These are phyloP conservation scores for Apophysomyces variabilis DNA, from an alignment of 371 early-diverging fungal genomes.

Conservation along the genomic window DNA sequence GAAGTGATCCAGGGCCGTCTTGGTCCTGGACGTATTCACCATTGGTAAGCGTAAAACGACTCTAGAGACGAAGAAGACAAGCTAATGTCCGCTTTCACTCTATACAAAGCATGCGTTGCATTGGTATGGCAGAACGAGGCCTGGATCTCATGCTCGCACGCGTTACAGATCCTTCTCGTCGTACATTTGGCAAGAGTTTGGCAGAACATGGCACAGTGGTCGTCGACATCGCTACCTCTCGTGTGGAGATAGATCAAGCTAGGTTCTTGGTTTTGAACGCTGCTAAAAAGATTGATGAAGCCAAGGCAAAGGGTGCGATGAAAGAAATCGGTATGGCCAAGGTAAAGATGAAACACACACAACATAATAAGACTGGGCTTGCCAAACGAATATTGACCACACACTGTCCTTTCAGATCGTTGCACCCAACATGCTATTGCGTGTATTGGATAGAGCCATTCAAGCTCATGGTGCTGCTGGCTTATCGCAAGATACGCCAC, in stretches of 20 bases:
- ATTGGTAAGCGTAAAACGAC: slow-evolving; percentile 47
- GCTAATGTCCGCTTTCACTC: too few species aligned
- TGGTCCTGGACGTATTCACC: slow-evolving; percentile 86
- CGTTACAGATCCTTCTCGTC: slow-evolving; percentile 82
- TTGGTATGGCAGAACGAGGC: slow-evolving; percentile 94
- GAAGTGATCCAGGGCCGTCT: slow-evolving; percentile 96
- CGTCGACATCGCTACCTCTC: slow-evolving; percentile 80
- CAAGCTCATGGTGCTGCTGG: slow-evolving; percentile 94
- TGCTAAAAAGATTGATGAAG: slow-evolving; percentile 87
- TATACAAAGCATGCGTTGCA: slow-evolving; percentile 85
- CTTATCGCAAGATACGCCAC: slow-evolving; percentile 82
- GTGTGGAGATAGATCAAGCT: slow-evolving; percentile 91
- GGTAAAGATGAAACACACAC: slow-evolving; percentile 44
- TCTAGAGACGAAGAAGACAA: too few species aligned
- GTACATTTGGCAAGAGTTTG: slow-evolving; percentile 85
- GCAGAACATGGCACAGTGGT: slow-evolving; percentile 83
- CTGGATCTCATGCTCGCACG: slow-evolving; percentile 85
- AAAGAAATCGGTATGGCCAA: slow-evolving; percentile 96
- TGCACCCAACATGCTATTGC: slow-evolving; percentile 79
- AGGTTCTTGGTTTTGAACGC: slow-evolving; percentile 90
- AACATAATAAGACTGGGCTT: neutral
- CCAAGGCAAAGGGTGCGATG: slow-evolving; percentile 86
- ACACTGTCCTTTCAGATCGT: slow-evolving; percentile 37
- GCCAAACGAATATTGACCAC: neutral
- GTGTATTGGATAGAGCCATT: slow-evolving; percentile 86